A percentile compares a stretch with the other conserved stretches of the same genome.
Conservation (phyloP, 2,329 filamentous ascomycete genomes). For the Thermothelomyces thermophilus region DNA sequence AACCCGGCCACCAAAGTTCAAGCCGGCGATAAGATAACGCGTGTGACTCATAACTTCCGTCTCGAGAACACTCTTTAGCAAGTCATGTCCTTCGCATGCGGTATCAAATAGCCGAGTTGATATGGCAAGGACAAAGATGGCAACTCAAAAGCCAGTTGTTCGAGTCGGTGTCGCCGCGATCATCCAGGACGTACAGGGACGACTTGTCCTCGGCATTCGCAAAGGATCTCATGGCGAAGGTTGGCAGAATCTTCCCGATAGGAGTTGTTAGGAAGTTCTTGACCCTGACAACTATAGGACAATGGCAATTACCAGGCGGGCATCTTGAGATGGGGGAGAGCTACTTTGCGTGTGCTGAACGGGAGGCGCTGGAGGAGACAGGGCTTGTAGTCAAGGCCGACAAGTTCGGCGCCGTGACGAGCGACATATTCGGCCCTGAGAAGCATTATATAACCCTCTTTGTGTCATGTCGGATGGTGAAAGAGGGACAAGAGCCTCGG, state of each 20-base stretch:
- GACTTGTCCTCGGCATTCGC: conserved; percentile 42
- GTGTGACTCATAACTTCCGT: no score
- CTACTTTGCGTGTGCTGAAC: conserved; percentile 53
- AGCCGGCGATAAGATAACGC: no score
- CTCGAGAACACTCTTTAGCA: no score
- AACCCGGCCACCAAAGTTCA: no score
- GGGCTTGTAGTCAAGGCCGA: conserved; percentile 49
- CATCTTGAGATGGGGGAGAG: conserved; percentile 66
- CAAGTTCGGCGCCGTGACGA: conserved; percentile 55
- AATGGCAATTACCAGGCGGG: conserved; percentile 63
- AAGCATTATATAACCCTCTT: conserved; percentile 75
- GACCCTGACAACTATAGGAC: conserved; percentile 10
- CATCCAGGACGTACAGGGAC: conserved; percentile 37
- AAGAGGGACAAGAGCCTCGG: conserved; percentile 43
- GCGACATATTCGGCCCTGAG: conserved; percentile 55
- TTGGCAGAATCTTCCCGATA: conserved; percentile 18
- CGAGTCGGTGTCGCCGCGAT: conserved; percentile 46
- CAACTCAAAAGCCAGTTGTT: conserved; percentile 24
- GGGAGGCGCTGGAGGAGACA: conserved; percentile 67
- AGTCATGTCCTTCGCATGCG: no score
- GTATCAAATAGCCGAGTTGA: no score
- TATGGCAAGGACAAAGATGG: conserved; percentile 1
- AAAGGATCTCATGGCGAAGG: conserved; percentile 44
- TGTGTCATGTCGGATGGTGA: conserved; percentile 46
- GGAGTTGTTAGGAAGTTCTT: not conserved